Evolutionary conservation across 179 eudicot genomes (phyloP).

Genomic region (Vitellaria paradoxa): DNA sequence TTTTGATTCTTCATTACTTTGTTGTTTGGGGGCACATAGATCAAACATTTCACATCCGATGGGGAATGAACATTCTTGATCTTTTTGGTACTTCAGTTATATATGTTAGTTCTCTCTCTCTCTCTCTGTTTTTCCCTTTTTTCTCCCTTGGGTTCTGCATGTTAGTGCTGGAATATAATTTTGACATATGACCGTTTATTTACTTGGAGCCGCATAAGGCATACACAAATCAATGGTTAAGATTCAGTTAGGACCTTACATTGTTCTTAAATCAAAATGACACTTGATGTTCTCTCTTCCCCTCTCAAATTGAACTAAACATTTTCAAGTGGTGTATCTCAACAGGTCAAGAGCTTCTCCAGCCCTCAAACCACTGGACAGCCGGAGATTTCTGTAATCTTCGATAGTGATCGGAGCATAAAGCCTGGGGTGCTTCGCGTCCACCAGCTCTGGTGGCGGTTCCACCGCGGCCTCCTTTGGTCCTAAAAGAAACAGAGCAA

Average conservation of each 20-base stretch:
- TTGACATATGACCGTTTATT: too few species aligned
- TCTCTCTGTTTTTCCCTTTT: too few species aligned
- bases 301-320: background rate
- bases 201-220: background rate
- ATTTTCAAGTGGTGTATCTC: background rate
- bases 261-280: background rate
- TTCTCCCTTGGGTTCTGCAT: too few species aligned
- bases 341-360: conserved; percentile 22
- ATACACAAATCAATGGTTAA: background rate
- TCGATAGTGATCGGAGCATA: conserved; percentile 16
- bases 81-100: background rate
- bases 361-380: conserved; percentile 11
- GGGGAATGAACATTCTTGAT: conserved; percentile 12
- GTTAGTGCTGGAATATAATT: too few species aligned
- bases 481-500: conserved; percentile 24
- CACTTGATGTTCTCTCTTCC: too few species aligned
- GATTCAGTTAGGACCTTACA: background rate
- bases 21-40: conserved; percentile 16
- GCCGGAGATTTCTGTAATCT: conserved; percentile 15
- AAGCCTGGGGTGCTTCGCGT: background rate
- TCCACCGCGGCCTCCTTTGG: conserved; percentile 25
- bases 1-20: conserved; percentile 16
- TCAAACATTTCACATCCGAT: conserved; percentile 13
- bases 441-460: conserved; percentile 23
- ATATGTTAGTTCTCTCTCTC: too few species aligned